Percentiles rank a stretch among this genome's conserved stretches.
These are phyloP conservation scores for Escovopsis sp. DNA, from an alignment of 2,329 filamentous ascomycete genomes.

Conservation along the genomic window DNA sequence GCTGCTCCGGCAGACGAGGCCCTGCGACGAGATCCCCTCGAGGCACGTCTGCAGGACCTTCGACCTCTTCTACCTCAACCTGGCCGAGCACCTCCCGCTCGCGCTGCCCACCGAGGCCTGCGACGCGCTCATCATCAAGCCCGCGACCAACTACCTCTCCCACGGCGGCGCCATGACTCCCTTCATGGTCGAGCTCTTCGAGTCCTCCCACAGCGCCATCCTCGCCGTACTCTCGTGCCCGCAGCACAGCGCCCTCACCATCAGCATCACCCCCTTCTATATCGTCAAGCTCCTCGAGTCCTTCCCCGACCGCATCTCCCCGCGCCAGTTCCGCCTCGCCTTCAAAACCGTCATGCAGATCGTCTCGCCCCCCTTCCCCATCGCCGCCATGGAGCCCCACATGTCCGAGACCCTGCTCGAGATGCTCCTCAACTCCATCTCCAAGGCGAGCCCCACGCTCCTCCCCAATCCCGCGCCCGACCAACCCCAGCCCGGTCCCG, in stretches of 20 bases:
- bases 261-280: conserved; percentile 65
- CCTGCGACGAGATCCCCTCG: conserved; percentile 19
- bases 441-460: conserved; percentile 30
- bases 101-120: conserved; percentile 50
- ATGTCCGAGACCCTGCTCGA: conserved; percentile 73
- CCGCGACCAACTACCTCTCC: conserved; percentile 59
- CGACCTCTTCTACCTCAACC: conserved; percentile 82
- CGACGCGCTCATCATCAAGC: conserved; percentile 58
- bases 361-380: conserved; percentile 62
- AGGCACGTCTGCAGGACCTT: conserved; percentile 48
- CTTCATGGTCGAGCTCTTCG: conserved; percentile 51
- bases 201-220: conserved; percentile 72
- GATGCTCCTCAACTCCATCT: conserved; percentile 49
- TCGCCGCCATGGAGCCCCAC: conserved; percentile 57
- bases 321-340: conserved; percentile 76
- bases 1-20: conserved; percentile 50
- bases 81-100: conserved; percentile 69
- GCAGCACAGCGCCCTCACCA: conserved; percentile 56
- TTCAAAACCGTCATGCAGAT: conserved; percentile 77
- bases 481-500: conserved; percentile 21
- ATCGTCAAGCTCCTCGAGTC: conserved; percentile 65
- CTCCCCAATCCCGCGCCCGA: conserved; percentile 21
- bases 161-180: conserved; percentile 28
- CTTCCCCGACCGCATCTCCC: conserved; percentile 64
- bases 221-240: conserved; percentile 70